Base-by-base conservation (phyloP, 495 filamentous ascomycete species). In the Xylaria telfairii region DNA sequence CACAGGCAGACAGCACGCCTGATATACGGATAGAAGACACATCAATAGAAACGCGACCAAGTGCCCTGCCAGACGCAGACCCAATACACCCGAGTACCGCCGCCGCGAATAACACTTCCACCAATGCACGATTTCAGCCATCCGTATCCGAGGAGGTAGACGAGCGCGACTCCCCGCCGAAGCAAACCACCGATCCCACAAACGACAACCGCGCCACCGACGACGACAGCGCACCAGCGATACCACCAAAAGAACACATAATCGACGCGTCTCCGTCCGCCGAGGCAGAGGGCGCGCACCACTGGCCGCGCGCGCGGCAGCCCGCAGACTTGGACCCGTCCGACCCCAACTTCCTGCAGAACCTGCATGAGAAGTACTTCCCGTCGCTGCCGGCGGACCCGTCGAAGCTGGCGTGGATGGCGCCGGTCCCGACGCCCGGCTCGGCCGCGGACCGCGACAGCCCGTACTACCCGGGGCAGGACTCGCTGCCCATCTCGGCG, bases 321-420 rank as follows among this genome's bases (percentile, higher is more conserved):
- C 73, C 80, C 63, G 91, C 91, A 32, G 89, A 91, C 44, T 91
- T 97, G 65, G 94, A 99, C 80, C 96, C 94, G 0, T 83, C 85
- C 26, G 91, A 92, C 61, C 90, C 93, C 0, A 86, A 91, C 73
- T 98, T 99, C 84, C 90, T 97, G 61, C 79, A 85, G 28, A 89
- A 92, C 69, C 88, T 99, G 12, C 94, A 97, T 84, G 79, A 87
- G 1, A 97, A 95, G 80, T 99, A 96, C 86, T 99, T 97, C 85
- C 95, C 96, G 24, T 83, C 88, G 68, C 90, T 97, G 3, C 87
- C 95, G 17, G 85, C 92, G 57, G 93, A 98, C 81, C 94, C 95
- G 0, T 89, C 91, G 32, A 90, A 91, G 15, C 87, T 99, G 4
- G 92, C 93, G 24, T 99, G 96, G 96, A 94, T 98, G 87, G 87